Conservation (phyloP, 352 stramenopile genomes). For the Aphanomyces stellatus region DNA sequence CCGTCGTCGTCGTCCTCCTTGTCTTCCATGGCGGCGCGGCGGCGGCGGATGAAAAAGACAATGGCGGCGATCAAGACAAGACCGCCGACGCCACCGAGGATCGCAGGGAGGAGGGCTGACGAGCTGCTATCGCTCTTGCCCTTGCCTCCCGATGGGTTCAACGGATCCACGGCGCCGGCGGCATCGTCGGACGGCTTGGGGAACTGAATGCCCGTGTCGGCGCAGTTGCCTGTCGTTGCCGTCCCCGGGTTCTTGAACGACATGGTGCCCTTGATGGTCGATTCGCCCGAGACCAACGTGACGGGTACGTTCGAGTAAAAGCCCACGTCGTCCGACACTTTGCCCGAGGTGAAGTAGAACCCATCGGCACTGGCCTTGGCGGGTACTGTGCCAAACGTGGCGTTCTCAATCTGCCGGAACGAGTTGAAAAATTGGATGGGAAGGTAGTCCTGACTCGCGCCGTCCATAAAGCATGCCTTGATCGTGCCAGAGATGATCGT, state of each 20-base stretch:
- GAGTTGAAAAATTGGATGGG: constrained; percentile 78
- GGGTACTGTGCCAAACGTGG: constrained; percentile 44
- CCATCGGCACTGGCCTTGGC: constrained; percentile 41
- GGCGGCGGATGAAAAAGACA: constrained; percentile 56
- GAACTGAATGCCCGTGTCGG: constrained; percentile 9
- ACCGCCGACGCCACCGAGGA: constrained; percentile 32
- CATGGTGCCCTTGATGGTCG: constrained; percentile 49
- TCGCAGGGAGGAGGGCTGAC: constrained; percentile 20
- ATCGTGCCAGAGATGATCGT: constrained; percentile 57
- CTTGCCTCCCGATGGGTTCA: background rate
- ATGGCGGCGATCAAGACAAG: constrained; percentile 60
- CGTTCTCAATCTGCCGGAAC: constrained; percentile 53
- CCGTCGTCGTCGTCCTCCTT: constrained; percentile 33
- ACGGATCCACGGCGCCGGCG: background rate
- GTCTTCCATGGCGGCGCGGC: constrained; percentile 29
- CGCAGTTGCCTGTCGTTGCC: constrained; percentile 19
- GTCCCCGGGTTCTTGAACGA: constrained; percentile 42
- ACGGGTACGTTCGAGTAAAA: constrained; percentile 65
- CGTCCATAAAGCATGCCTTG: constrained; percentile 76
- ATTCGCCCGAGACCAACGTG: constrained; percentile 41
- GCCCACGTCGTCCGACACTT: background rate
- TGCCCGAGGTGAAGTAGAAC: constrained; percentile 34
- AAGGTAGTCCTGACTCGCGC: constrained; percentile 65
- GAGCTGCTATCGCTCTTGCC: background rate
- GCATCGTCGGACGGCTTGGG: background rate